These are phyloP conservation scores for Pisolithus microcarpus DNA, from an alignment of 768 basidiomycete genomes.

Conservation along the genomic window DNA sequence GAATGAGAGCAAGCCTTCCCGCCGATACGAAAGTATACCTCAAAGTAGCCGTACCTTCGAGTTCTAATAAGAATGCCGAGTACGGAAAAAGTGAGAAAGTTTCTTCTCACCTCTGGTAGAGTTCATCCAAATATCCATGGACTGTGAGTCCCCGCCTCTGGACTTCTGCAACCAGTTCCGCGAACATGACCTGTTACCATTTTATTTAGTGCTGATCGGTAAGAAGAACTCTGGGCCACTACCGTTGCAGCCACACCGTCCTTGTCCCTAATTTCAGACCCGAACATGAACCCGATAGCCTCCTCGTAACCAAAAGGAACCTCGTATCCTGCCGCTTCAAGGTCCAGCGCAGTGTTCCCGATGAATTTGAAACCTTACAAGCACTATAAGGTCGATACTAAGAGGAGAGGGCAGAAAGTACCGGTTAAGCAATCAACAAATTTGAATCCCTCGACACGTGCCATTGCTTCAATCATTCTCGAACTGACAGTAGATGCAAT, in stretches of 20 bases:
- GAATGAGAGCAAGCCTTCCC: not conserved
- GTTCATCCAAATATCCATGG: conserved; percentile 47
- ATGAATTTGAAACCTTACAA: conserved; percentile 80
- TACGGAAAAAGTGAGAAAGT: not conserved
- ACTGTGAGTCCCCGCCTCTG: conserved; percentile 47
- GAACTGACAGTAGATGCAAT: conserved; percentile 88
- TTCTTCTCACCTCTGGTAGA: conserved; percentile 50
- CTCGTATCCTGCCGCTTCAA: conserved; percentile 59
- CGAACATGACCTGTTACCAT: conserved; percentile 51
- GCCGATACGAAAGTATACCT: conserved; percentile 35
- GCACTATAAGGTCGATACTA: conserved; percentile 1
- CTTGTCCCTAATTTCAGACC: conserved; percentile 72
- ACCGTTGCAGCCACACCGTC: conserved; percentile 83
- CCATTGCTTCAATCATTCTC: conserved; percentile 81
- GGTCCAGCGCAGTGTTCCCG: conserved; percentile 69
- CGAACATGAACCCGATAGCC: conserved; percentile 90
- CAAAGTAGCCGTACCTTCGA: conserved; percentile 68
- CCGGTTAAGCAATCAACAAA: conserved; percentile 85
- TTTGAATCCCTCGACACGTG: conserved; percentile 66
- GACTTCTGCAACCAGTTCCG: conserved; percentile 54
- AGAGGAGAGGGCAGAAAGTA: conserved; percentile 16
- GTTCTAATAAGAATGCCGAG: not conserved
- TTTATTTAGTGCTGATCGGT: conserved; percentile 2
- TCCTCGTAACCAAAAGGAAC: conserved; percentile 86
- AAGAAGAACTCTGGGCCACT: conserved; percentile 6